A percentile compares a stretch with the other conserved stretches of the same genome.
phyloP scores from a whole-genome alignment of 1,284 basidiomycete species.

The Tylopilus sp. region DNA sequence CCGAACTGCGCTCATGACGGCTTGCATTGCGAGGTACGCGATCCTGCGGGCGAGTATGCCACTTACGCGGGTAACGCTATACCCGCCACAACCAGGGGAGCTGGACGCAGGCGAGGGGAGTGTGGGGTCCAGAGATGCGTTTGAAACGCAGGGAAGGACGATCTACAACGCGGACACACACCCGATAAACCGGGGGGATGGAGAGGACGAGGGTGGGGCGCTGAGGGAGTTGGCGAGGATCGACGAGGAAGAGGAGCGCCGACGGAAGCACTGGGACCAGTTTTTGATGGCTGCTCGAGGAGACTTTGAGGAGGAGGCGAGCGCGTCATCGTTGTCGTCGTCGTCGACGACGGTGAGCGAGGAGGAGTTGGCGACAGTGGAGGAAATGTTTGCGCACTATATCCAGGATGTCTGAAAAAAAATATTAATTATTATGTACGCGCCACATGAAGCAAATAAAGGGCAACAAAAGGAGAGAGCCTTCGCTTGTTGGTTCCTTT shows the following conservation, averaged over 20 bases:
- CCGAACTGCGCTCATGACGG: constrained; percentile 25
- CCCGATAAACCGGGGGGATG: neutral
- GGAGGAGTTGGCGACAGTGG: constrained; percentile 7
- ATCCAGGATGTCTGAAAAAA: constrained; percentile 30
- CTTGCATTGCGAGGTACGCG: constrained; percentile 16
- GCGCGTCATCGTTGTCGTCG: neutral
- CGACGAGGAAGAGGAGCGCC: constrained; percentile 24
- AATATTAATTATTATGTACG: constrained; percentile 8
- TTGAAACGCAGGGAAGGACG: constrained; percentile 26
- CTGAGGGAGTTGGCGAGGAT: constrained; percentile 18
- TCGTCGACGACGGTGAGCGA: neutral
- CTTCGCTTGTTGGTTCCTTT: constrained; percentile 41
- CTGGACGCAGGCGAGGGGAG: neutral
- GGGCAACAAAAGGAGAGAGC: constrained; percentile 12
- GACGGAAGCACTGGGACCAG: neutral
- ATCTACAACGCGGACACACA: constrained; percentile 25
- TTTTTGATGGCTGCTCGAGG: constrained; percentile 10
- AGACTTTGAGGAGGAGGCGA: neutral
- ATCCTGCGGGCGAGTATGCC: constrained; percentile 11
- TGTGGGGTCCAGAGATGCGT: neutral
- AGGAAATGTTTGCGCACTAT: constrained; percentile 37
- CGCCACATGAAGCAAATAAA: constrained; percentile 34
- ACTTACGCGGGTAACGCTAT: neutral
- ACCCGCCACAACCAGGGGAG: neutral
- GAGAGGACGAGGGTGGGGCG: neutral